Evolutionary conservation across 148 eudicot genomes (phyloP).

Genomic region (Heliosperma pusillum): DNA sequence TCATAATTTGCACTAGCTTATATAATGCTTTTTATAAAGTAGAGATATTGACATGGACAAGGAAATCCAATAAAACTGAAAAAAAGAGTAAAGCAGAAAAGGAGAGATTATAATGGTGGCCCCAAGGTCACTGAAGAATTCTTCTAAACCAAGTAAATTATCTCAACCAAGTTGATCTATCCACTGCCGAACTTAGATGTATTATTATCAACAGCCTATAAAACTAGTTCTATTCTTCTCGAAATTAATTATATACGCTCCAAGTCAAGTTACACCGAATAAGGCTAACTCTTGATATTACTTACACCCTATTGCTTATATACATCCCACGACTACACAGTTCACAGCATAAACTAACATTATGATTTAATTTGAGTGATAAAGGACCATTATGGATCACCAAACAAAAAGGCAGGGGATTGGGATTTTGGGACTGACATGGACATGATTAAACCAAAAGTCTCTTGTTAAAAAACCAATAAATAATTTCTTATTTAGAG

Average conservation of each 20-base stretch:
- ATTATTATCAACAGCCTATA: too few relatives aligned
- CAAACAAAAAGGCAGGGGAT: not conserved
- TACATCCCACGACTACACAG: too few relatives aligned
- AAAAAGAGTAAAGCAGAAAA: slow-evolving; percentile 12
- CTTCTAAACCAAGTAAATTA: slow-evolving; percentile 21
- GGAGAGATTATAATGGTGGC: slow-evolving; percentile 5
- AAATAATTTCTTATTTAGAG: not conserved
- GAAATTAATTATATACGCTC: not conserved
- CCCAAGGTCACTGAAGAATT: slow-evolving; percentile 10
- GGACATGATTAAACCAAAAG: not conserved
- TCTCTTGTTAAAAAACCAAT: not conserved
- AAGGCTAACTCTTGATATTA: too few relatives aligned
- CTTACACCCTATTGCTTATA: too few relatives aligned
- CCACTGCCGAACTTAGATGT: not conserved
- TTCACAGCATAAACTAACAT: too few relatives aligned
- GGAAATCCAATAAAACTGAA: not conserved
- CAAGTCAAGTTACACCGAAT: not conserved
- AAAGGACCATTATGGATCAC: not conserved
- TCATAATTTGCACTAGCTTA: slow-evolving; percentile 6
- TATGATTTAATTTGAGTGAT: too few relatives aligned
- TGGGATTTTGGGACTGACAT: not conserved
- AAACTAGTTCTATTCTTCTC: not conserved
- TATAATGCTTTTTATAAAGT: slow-evolving; percentile 15
- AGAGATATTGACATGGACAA: slow-evolving; percentile 19
- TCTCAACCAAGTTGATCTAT: slow-evolving; percentile 2